Conservation (phyloP, 768 basidiomycete species). For the Phaeotremella fagi region DNA sequence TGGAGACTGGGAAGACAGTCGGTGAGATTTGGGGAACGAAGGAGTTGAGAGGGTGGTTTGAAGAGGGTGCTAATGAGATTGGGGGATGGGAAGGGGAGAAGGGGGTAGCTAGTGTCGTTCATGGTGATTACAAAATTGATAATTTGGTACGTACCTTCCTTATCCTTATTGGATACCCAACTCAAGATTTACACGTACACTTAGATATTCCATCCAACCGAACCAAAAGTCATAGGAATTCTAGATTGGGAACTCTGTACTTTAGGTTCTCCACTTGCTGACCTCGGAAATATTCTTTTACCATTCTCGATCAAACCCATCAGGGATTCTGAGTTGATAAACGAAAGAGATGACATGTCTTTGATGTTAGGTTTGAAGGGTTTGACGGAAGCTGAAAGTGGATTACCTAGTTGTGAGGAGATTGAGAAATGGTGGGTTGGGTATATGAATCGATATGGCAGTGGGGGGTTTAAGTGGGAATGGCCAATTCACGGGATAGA, state of each 20-base stretch:
- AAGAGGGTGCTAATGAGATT: slow-evolving; percentile 53
- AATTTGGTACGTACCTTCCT: slow-evolving; percentile 60
- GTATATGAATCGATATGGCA: slow-evolving; percentile 36
- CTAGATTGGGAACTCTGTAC: slow-evolving; percentile 98
- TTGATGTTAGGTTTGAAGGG: slow-evolving; percentile 64
- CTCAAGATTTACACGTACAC: neutral
- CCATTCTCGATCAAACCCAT: slow-evolving; percentile 58
- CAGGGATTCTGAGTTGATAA: neutral
- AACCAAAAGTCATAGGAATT: slow-evolving; percentile 89
- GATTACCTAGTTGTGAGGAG: slow-evolving; percentile 68
- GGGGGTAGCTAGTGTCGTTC: slow-evolving; percentile 69
- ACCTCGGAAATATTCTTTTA: slow-evolving; percentile 82
- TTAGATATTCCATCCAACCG: slow-evolving; percentile 73
- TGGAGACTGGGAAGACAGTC: slow-evolving; percentile 56
- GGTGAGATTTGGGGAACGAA: slow-evolving; percentile 73
- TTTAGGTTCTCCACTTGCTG: slow-evolving; percentile 85
- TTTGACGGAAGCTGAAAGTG: slow-evolving; percentile 53
- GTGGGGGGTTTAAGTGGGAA: slow-evolving; percentile 52
- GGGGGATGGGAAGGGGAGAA: slow-evolving; percentile 67
- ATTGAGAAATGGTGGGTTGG: slow-evolving; percentile 67
- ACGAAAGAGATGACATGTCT: slow-evolving; percentile 45
- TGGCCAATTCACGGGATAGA: slow-evolving; percentile 75
- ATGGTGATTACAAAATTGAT: slow-evolving; percentile 98
- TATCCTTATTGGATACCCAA: neutral
- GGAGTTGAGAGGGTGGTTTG: slow-evolving; percentile 73